Evolutionary conservation across 1,284 basidiomycete species (phyloP), one percentile per base, ranked within the genome.

Genomic region (Flammula alnicola): DNA sequence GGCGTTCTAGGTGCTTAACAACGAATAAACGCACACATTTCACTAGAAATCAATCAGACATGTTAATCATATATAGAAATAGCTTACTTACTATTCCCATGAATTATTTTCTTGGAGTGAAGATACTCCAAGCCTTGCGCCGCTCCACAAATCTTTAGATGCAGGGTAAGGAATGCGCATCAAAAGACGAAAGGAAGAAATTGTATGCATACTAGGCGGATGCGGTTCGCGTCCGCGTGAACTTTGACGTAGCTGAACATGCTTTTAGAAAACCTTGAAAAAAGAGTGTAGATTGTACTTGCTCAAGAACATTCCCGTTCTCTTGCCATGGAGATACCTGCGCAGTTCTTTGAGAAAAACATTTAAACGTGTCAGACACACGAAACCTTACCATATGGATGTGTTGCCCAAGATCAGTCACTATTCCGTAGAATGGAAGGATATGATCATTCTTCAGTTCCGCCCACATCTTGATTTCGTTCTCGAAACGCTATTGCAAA

Each of bases 301-400:
- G 80, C 78, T 74, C 72, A 0, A 76, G 66, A n/a, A 79, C 71
- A 58, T 82, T 76, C 26, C 78, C 81, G 55, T 81, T 73, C 19
- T 74, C 68, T 64, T 80, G 78, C 81, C 82, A 83, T 4, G 80
- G 77, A 7, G 81, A 80, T 23, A 84, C 78, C 81, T 84, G 40
- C 14, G 25, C 33, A 35, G 40, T 26, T 26, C 32, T 44, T 23
- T 22, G 46, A 14, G 22, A 44, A 27, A 14, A 45, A 29, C 39
- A 23, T 12, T 27, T 20, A n/a, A 11, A 25, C 38, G 22, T 19
- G 27, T 9, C 36, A 14, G 23, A 39, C 12, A 9, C 32, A 38
- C 14, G 50, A 17, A 19, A 47, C 48, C 51, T 49, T 56, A 73
- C 82, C 62, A 79, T 77, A 55, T 78, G 70, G 38, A 81, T 65